These are phyloP conservation scores for Lactarius hengduanensis DNA, from an alignment of 768 basidiomycete genomes.

Conservation along the genomic window DNA sequence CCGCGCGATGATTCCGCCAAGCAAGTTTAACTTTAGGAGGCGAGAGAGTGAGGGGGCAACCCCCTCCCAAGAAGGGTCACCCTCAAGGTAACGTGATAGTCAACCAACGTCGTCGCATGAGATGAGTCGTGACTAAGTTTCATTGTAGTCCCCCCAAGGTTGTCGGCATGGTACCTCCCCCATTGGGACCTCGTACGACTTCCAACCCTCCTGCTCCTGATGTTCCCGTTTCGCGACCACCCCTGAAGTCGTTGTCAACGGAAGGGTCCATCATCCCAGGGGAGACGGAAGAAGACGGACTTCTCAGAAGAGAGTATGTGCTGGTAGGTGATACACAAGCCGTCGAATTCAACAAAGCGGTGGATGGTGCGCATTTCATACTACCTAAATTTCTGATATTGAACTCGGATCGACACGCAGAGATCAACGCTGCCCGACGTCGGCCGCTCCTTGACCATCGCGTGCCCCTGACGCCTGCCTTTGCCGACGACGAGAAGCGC, in stretches of 20 bases:
- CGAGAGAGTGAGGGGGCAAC: conserved; percentile 28
- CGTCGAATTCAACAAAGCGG: conserved; percentile 87
- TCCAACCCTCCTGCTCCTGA: conserved; percentile 7
- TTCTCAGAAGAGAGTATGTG: conserved; percentile 85
- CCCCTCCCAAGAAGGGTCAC: conserved; percentile 16
- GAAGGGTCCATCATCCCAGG: conserved; percentile 73
- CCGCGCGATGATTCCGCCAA: conserved; percentile 77
- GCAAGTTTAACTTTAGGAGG: conserved; percentile 70
- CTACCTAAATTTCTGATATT: neutral
- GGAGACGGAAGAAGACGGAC: conserved; percentile 80
- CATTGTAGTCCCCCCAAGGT: conserved; percentile 7
- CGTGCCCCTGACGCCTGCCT: conserved; percentile 40
- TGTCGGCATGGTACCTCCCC: neutral
- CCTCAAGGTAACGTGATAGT: conserved; percentile 16
- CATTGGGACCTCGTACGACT: neutral
- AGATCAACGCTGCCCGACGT: conserved; percentile 60
- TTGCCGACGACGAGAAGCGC: conserved; percentile 48
- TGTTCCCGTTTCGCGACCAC: conserved; percentile 5
- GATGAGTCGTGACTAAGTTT: neutral
- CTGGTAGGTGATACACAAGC: conserved; percentile 87
- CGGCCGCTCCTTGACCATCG: conserved; percentile 58
- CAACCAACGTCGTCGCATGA: neutral
- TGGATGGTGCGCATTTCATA: conserved; percentile 66
- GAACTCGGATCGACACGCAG: conserved; percentile 39
- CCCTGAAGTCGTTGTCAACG: conserved; percentile 42